phyloP scores from a whole-genome alignment of 1,284 basidiomycete species.

The Lentinus polychrous region DNA sequence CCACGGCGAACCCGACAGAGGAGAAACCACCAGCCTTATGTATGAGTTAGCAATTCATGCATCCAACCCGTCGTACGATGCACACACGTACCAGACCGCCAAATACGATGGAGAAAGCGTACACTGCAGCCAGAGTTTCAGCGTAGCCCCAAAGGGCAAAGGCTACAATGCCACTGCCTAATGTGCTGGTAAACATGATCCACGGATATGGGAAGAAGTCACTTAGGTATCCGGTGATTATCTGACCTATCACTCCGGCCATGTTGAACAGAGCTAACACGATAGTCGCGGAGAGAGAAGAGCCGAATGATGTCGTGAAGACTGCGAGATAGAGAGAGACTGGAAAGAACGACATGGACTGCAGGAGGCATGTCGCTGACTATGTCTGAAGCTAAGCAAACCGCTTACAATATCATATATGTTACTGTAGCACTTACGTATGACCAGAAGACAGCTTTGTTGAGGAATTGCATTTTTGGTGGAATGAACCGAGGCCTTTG shows the following conservation, averaged over 20 bases:
- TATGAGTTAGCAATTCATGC: too few relatives aligned
- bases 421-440: slow-evolving; percentile 13
- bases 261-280: slow-evolving; percentile 23
- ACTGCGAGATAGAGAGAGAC: slow-evolving; percentile 23
- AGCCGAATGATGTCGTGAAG: slow-evolving; percentile 18
- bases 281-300: slow-evolving; percentile 19
- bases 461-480: slow-evolving; percentile 21
- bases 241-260: slow-evolving; percentile 20
- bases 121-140: slow-evolving; percentile 16
- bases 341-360: slow-evolving; percentile 22
- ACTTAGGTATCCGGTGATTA: slow-evolving; percentile 20
- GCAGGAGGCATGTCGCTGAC: slow-evolving; percentile 17
- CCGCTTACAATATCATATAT: neutral
- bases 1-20: slow-evolving; percentile 20
- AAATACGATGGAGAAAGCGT: slow-evolving; percentile 21
- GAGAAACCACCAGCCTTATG: slow-evolving; percentile 24
- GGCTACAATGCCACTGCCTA: slow-evolving; percentile 20
- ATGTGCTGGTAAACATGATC: slow-evolving; percentile 19
- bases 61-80: too few relatives aligned
- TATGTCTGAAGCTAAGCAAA: neutral
- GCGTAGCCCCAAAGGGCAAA: slow-evolving; percentile 26
- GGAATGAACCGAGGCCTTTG: slow-evolving; percentile 18
- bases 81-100: slow-evolving; percentile 19
- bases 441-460: slow-evolving; percentile 18
- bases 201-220: slow-evolving; percentile 23